Evolutionary conservation across 1,139 yeast species (phyloP), one percentile per base, ranked within the genome.

Genomic region (Starmera stellimalicola): DNA sequence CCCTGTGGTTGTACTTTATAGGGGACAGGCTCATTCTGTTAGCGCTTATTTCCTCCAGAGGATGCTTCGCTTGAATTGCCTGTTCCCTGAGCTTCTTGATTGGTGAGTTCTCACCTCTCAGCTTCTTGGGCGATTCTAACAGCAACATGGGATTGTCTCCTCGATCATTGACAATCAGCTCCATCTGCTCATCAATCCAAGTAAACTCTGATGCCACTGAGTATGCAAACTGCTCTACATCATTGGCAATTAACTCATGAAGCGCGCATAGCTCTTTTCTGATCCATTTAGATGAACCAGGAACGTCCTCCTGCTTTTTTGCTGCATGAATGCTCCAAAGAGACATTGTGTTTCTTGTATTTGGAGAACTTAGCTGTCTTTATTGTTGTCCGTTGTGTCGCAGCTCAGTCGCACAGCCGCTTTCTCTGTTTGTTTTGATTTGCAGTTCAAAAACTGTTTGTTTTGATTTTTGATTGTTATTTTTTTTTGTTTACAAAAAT

Each of bases 201-300:
- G 59, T 55, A 29, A 63, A 37, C 33, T 61, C 68, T 15, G 60
- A 38, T 10, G 61, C 50, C 5, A 62, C 60, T 2, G 62, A 54
- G 30, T 49, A 59, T 3, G 62, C 60, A 37, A 62, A 56, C 36
- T 60, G 64, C 37, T 62, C 66, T 5, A 54, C 45, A 28, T 57
- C 60, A 27, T 47, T 49, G 10, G 42, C 45, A 36, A 59, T 54
- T 23, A 52, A 44, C 19, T 50, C 53, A 27, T 53, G 49, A 8
- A 55, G 53, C 3, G 50, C 47, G 28, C 47, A 47, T 31, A 62
- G 55, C 43, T 68, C 73, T 20, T 52, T 52, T 18, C 61, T 57
- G 38, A 63, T 53, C 74, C 74, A 68, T 39, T 59, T 62, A 11
- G 65, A 54, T 6, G 69, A 57, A 5, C 71, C 72, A 2, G 65